Conservation (phyloP, 495 filamentous ascomycete species). For the Hyaloscypha variabilis region DNA sequence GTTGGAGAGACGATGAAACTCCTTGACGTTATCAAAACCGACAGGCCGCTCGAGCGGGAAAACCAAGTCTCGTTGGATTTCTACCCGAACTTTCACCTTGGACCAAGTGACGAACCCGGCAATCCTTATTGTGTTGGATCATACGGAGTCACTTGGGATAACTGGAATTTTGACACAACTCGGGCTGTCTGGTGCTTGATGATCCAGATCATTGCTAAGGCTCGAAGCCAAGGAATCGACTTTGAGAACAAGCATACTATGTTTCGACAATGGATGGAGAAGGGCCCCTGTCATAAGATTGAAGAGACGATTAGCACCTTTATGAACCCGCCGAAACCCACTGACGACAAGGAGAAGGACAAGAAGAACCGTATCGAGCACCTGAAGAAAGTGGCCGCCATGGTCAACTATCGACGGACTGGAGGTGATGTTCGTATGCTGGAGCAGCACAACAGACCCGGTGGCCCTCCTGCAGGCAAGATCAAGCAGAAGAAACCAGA, state of each 20-base stretch:
- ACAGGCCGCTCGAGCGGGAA: constrained; percentile 13
- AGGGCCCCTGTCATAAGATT: constrained; percentile 20
- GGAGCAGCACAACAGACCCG: neutral
- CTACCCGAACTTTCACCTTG: constrained; percentile 24
- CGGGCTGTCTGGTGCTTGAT: constrained; percentile 25
- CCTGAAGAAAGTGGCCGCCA: neutral
- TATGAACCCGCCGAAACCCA: neutral
- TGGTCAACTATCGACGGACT: constrained; percentile 10
- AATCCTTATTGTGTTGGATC: constrained; percentile 7
- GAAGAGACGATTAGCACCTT: constrained; percentile 19
- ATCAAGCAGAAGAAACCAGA: too few species aligned
- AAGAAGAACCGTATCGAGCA: neutral
- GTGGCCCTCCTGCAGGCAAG: neutral
- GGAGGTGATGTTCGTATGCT: neutral
- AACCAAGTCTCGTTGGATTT: constrained; percentile 25
- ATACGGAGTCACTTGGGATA: constrained; percentile 31
- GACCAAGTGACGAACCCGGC: constrained; percentile 2
- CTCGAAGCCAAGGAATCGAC: constrained; percentile 14
- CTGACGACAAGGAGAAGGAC: too few species aligned
- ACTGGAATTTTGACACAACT: constrained; percentile 18
- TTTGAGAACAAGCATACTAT: constrained; percentile 3
- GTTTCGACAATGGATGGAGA: constrained; percentile 28
- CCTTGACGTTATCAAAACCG: constrained; percentile 25
- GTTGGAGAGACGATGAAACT: constrained; percentile 23
- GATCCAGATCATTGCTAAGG: neutral